A percentile compares a stretch with the other conserved stretches of the same genome.
Conservation (phyloP, 2,329 filamentous ascomycete genomes). For the Arachnomyces sp. region DNA sequence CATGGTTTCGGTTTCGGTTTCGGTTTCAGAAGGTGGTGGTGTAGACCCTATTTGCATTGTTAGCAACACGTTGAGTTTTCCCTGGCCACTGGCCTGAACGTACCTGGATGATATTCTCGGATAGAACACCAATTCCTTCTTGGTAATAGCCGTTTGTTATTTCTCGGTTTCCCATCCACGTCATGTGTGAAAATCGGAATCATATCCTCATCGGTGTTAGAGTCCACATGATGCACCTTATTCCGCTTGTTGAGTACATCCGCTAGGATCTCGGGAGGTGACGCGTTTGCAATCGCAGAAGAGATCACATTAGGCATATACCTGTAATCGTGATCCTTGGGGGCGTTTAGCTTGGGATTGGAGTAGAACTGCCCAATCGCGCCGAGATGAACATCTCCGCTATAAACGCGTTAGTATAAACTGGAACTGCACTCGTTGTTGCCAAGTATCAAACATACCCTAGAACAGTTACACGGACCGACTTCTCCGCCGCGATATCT, state of each 20-base stretch:
- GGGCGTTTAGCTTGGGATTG: slow-evolving; percentile 70
- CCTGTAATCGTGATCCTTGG: slow-evolving; percentile 85
- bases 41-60: slow-evolving; percentile 60
- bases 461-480: slow-evolving; percentile 81
- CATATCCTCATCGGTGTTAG: slow-evolving; percentile 86
- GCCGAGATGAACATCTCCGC: slow-evolving; percentile 88
- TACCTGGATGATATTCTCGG: slow-evolving; percentile 69
- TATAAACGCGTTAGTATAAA: slow-evolving; percentile 22
- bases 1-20: slow-evolving; percentile 44
- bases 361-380: slow-evolving; percentile 94
- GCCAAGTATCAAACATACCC: slow-evolving; percentile 43
- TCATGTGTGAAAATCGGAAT: slow-evolving; percentile 87
- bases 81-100: slow-evolving; percentile 13
- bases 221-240: slow-evolving; percentile 59
- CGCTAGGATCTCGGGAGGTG: slow-evolving; percentile 77
- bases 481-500: slow-evolving; percentile 86
- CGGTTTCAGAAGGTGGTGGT: slow-evolving; percentile 63
- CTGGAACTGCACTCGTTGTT: neutral
- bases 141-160: slow-evolving; percentile 83
- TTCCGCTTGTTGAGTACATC: slow-evolving; percentile 92
- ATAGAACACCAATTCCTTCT: slow-evolving; percentile 96
- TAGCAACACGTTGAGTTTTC: neutral
- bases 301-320: slow-evolving; percentile 97
- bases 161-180: slow-evolving; percentile 79
- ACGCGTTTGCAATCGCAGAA: slow-evolving; percentile 88